phyloP scores from a whole-genome alignment of 768 basidiomycete species.

The Glaciozyma antarctica region DNA sequence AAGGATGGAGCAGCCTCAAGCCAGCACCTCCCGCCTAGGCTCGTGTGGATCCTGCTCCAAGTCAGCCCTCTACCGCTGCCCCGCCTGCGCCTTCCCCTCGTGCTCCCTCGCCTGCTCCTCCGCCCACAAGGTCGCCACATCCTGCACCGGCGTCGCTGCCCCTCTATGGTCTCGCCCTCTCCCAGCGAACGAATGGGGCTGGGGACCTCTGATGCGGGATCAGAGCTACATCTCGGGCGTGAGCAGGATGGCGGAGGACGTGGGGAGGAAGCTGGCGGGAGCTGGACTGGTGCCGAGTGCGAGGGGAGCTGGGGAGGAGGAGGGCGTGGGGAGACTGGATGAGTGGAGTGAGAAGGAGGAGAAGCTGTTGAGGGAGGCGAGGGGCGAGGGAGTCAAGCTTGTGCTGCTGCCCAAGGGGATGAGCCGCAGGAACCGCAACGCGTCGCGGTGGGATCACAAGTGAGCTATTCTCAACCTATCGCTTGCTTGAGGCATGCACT shows the following conservation, averaged over 20 bases:
- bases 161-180: conserved; percentile 15
- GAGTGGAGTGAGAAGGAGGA: conserved; percentile 29
- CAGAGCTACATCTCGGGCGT: conserved; percentile 28
- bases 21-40: conserved; percentile 11
- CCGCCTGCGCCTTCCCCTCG: conserved; percentile 21
- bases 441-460: conserved; percentile 27
- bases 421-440: conserved; percentile 24
- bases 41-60: conserved; percentile 17
- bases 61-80: conserved; percentile 27
- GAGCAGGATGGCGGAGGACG: conserved; percentile 17
- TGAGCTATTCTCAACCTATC: not conserved
- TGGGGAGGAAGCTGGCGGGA: conserved; percentile 17
- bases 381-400: conserved; percentile 23
- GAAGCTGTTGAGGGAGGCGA: conserved; percentile 22
- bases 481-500: not conserved
- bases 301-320: not conserved
- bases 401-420: conserved; percentile 30
- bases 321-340: conserved; percentile 16
- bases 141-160: conserved; percentile 26
- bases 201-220: conserved; percentile 30
- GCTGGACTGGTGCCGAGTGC: conserved; percentile 25
- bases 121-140: conserved; percentile 16
- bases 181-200: conserved; percentile 24
- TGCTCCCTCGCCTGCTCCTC: conserved; percentile 29
- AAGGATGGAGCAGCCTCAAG: not conserved